Evolutionary conservation across 495 filamentous ascomycete genomes (phyloP), one percentile per base, ranked within the genome.

Genomic region (Aspergillus coremiiformis): DNA sequence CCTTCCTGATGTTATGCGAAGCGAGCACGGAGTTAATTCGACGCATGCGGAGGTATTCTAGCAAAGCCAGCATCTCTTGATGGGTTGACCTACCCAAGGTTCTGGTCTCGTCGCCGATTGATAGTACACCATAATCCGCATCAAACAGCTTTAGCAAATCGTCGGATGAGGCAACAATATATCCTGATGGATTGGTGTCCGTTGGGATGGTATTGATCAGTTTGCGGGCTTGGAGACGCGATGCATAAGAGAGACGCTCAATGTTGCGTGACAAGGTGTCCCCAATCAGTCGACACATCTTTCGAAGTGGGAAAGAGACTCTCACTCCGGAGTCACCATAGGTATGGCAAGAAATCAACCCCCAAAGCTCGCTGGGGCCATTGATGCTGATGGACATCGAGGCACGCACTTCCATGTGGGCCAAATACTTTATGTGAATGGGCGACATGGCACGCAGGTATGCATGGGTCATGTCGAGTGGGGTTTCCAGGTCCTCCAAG

Each of bases 331-430:
- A 73, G 0, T 83, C 80, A 83, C 67, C 89, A 61, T 96, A 94
- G 1, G 83, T 80, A 63, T 97, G 91, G 51, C 89, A 96, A 1
- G 89, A 80, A 17, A 96, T 89, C 29, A 96, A 72, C 0, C 91
- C 92, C 91, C 91, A 96, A 0, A 96, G 72, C 50, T 95, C 84
- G 52, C 78, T 73, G 61, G 93, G 90, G 0, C 85, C 85, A 51
- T 87, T 92, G 58, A 95, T 86, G 6, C 90, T 95, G 56, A 96
- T 92, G 5, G 90, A 95, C 90, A 96, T 96, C 51, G 88, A 94
- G 0, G 89, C 84, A 20, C 90, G 80, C 3, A 95, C 89, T 1
- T 81, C 81, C 91, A 96, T 96, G 62, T 96, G 87, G n/a, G 73
- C 78, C 1, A 96, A 75, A 53, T 95, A 96, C 60, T 94, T 94